A percentile compares a stretch with the other conserved stretches of the same genome.
These are phyloP conservation scores for Begonia fuchsioides DNA, from an alignment of 306 rosid genomes.

Conservation along the genomic window DNA sequence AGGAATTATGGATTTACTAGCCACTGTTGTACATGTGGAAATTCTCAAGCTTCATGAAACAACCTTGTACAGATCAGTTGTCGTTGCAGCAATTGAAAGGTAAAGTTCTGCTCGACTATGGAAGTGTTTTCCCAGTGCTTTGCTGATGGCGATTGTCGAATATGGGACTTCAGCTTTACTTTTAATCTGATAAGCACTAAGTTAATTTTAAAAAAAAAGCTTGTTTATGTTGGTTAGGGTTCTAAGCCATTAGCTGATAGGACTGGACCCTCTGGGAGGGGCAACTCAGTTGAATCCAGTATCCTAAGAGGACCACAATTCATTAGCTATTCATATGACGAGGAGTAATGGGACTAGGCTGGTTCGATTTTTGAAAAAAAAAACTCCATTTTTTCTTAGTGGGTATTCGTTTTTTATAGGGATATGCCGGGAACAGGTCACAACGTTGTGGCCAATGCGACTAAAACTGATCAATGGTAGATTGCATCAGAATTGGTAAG, in stretches of 20 bases:
- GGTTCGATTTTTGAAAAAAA: neutral
- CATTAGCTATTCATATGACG: too few species aligned
- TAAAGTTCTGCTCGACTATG: slow-evolving; percentile 7
- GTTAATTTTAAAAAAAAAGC: too few species aligned
- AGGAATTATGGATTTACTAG: slow-evolving; percentile 71
- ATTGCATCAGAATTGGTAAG: slow-evolving; percentile 58
- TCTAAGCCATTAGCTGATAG: slow-evolving; percentile 53
- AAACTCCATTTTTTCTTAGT: neutral
- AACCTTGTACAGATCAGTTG: slow-evolving; percentile 64
- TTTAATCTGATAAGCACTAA: too few species aligned
- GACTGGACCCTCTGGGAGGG: slow-evolving; percentile 81
- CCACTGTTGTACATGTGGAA: slow-evolving; percentile 61
- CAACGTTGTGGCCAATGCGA: slow-evolving; percentile 64
- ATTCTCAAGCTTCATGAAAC: slow-evolving; percentile 63
- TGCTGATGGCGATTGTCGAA: too few species aligned
- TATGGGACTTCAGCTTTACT: too few species aligned
- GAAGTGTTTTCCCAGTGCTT: too few species aligned
- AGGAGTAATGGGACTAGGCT: too few species aligned
- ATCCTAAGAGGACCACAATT: too few species aligned
- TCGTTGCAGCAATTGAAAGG: slow-evolving; percentile 50
- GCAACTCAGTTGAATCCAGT: slow-evolving; percentile 6
- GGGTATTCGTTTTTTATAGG: slow-evolving; percentile 40
- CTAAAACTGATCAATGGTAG: slow-evolving; percentile 86
- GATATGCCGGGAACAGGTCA: slow-evolving; percentile 75
- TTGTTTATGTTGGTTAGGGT: slow-evolving; percentile 26